Base-by-base conservation (phyloP, 345 rosid genomes). In the Eucalyptus regnans region DNA sequence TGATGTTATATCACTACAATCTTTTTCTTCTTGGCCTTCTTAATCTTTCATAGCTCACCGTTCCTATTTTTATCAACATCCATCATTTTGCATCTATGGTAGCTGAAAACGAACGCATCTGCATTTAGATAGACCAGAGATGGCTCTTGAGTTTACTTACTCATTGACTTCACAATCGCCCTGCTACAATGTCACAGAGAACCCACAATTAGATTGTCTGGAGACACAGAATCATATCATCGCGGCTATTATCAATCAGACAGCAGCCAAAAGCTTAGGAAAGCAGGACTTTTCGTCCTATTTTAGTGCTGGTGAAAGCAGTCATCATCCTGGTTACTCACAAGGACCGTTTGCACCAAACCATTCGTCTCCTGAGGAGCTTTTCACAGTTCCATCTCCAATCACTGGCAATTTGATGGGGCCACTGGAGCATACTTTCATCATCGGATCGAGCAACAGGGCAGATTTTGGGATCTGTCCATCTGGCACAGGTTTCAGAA, bases 401-500 rank as follows among this genome's bases (percentile, higher is more conserved):
- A 25, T 85, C 54, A 33, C 86, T 48, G 31, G 52, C 43, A 23
- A 50, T 84, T 48, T 14, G 49, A 17, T 51, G 49, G 48, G 81
- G 88, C 12, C 88, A 44, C 52, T 16, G 37, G 37, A 64, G 76
- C 76, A 64, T 7, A 0, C 37, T 64, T 64, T 64, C n/a, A 13
- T 85, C 86, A 49, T 27, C 6, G 56, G 86, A 46, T 85, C 86
- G 13, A 85, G 54, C 54, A 48, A 22, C 37, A 51, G 54, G 41
- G 56, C 86, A 48, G 86, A 27, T 64, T 64, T 64, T 15, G 17
- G 76, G 76, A 64, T 64, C 76, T 64, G 37, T 64, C 76, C 76
- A 64, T 64, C 76, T n/a, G 76, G 76, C 84, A 92, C 91, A 10
- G 84, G 83, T 76, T 87, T 81, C 18, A 66, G 91, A 86, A 88